phyloP scores from a whole-genome alignment of 305 asterid genomes.

The Solanum hybrid region DNA sequence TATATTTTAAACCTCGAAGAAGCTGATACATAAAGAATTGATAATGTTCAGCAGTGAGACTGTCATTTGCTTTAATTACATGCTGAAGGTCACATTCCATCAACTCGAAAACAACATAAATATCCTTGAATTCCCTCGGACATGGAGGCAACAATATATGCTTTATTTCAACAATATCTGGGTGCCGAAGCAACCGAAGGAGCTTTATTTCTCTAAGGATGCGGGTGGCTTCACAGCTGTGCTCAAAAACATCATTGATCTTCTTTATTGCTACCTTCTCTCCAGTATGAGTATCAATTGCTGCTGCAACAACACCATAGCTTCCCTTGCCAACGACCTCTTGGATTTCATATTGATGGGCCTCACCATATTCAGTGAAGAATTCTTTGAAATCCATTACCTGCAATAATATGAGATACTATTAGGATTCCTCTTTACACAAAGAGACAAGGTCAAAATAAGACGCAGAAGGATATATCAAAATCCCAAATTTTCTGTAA shows the following conservation, averaged over 20 bases:
- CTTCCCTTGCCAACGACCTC: constrained; percentile 99
- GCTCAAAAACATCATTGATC: constrained; percentile 79
- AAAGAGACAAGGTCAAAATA: not conserved
- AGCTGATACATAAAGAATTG: constrained; percentile 95
- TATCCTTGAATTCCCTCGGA: constrained; percentile 89
- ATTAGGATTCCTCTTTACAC: not conserved
- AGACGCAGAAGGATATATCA: not conserved
- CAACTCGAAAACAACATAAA: constrained; percentile 87
- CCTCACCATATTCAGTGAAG: constrained; percentile 94
- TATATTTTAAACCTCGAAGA: constrained; percentile 87
- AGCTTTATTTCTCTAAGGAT: constrained; percentile 93
- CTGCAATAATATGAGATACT: constrained; percentile 17
- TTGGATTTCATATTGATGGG: constrained; percentile 71
- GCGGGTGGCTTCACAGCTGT: constrained; percentile 87
- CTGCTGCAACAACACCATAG: constrained; percentile 93
- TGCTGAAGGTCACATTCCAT: constrained; percentile 98
- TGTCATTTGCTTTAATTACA: constrained; percentile 79
- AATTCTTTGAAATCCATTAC: constrained; percentile 75
- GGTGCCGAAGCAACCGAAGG: constrained; percentile 77
- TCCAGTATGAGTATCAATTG: constrained; percentile 93
- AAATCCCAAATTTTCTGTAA: not conserved
- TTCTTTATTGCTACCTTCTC: constrained; percentile 91
- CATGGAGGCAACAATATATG: constrained; percentile 90
- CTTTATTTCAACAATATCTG: constrained; percentile 87
- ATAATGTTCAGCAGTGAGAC: constrained; percentile 89